These are phyloP conservation scores for Hibiscus mutabilis DNA, from an alignment of 345 rosid species.

Conservation along the genomic window DNA sequence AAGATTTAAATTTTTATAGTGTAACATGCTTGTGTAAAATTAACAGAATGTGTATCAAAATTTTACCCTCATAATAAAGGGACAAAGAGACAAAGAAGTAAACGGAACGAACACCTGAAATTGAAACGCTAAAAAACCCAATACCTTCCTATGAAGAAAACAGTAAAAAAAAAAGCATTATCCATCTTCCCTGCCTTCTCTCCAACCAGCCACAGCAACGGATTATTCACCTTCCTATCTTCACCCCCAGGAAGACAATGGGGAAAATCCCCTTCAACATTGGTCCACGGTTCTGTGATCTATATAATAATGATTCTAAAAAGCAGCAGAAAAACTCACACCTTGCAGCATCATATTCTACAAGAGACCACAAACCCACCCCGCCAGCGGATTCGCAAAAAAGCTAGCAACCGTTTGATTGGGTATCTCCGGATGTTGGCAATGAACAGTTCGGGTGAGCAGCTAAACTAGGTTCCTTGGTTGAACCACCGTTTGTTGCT, in stretches of 20 bases:
- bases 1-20: no score
- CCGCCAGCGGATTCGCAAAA: slow-evolving; percentile 8
- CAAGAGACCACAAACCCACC: not conserved
- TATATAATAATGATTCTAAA: not conserved
- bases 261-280: not conserved
- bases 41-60: no score
- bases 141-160: slow-evolving; percentile 20
- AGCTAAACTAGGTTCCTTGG: slow-evolving; percentile 24
- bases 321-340: slow-evolving; percentile 8
- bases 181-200: not conserved
- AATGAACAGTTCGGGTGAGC: slow-evolving; percentile 17
- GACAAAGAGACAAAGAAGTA: no score
- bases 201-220: not conserved
- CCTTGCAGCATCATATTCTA: not conserved
- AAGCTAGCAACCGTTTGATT: slow-evolving; percentile 31
- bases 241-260: no score
- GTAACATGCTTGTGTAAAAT: no score
- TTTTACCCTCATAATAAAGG: no score
- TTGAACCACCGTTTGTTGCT: slow-evolving; percentile 17
- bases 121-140: slow-evolving; percentile 20
- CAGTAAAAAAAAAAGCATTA: not conserved
- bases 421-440: slow-evolving; percentile 18
- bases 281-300: slow-evolving; percentile 3
- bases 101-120: no score
- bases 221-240: not conserved